Base-by-base conservation (phyloP, 768 basidiomycete genomes). In the Collybia sordida region DNA sequence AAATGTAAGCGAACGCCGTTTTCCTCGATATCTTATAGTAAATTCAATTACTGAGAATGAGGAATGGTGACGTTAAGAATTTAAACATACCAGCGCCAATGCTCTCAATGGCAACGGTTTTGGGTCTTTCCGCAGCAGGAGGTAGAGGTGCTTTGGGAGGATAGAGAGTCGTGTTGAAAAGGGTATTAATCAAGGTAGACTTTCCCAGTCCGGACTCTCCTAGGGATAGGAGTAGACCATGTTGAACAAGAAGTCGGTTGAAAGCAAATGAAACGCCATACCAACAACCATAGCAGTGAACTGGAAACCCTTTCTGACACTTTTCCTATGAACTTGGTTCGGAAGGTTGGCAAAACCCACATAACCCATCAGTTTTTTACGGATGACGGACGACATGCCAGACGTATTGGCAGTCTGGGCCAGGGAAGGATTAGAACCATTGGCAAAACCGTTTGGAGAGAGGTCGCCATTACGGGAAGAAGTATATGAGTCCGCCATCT, bases 281-380 rank as follows among this genome's bases (percentile, higher is more conserved):
- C 96, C 96, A 66, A 99, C 96, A 55, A 99, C 96, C 97, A 99
- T 98, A 58, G 86, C 80, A 47, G 94, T 96, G 76, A 99, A 99
- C 70, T 98, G 93, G 80, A 98, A 99, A 39, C 97, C 96, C 73
- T 94, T 98, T 77, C 93, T 82, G 42, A 97, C 90, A 62, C 93
- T 96, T 77, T 97, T 93, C 72, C 97, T 88, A 74, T 99, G 97
- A 39, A 98, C 96, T 72, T 99, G 97, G 81, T 99, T 98, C 43
- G 97, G 97, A 44, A 99, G 81, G 71, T 97, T 98, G 66, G 95
- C 93, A 66, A 99, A 96, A 45, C 93, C 93, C 52, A 96, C 93
- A 67, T 93, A 95, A 62, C 93, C 91, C 83, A 89, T 91, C 61
- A 95, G 78, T 74, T 94, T 94, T 85, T 93, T 94, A 72, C 90